Evolutionary conservation across 176 grass and related monocot species (phyloP), one percentile per base, ranked within the genome.

Genomic region (Poa pratensis): DNA sequence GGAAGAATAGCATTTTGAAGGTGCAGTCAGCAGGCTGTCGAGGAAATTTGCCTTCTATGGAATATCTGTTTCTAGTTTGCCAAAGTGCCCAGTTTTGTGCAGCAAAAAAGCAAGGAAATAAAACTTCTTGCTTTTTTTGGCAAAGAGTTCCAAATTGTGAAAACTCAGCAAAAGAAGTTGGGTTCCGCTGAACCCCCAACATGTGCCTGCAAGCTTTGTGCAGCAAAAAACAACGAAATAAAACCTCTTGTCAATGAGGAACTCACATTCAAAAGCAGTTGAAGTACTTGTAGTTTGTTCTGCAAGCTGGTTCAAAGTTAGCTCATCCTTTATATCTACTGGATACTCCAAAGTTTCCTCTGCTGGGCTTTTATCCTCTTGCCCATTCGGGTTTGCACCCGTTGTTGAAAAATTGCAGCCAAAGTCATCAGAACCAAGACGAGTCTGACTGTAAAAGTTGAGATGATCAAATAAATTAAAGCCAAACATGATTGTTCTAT

Each of bases 281-380:
- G 68, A 75, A 13, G 68, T 65, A 84, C 48, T 84, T 76, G 62
- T 86, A 32, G 32, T 76, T 85, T 97, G 90, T 79, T 87, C 81
- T 50, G 81, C 86, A 35, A 89, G 82, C 55, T 89, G 87, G 40
- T 93, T 90, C 18, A 87, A 48, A 63, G 94, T 98, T 85, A 86
- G 51, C 73, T 92, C 91, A 49, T 95, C 95, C 66, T 95, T 91
- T 55, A 90, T 89, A 74, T 64, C 27, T 72, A 78, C 83, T 85
- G 92, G 96, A 40, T 89, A 88, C 79, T 96, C 88, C 74, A 94
- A 57, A 54, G 88, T 99, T 88, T 91, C 86, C 32, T 94, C 91
- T 18, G 84, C 90, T 85, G 88, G 77, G 88, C 79, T 70, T 89
- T 97, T 88, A 81, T 90, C 91, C 74, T 95, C 93, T 79, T 94